Conservation (phyloP, 2,329 filamentous ascomycete genomes). For the Colletotrichum musicola region DNA sequence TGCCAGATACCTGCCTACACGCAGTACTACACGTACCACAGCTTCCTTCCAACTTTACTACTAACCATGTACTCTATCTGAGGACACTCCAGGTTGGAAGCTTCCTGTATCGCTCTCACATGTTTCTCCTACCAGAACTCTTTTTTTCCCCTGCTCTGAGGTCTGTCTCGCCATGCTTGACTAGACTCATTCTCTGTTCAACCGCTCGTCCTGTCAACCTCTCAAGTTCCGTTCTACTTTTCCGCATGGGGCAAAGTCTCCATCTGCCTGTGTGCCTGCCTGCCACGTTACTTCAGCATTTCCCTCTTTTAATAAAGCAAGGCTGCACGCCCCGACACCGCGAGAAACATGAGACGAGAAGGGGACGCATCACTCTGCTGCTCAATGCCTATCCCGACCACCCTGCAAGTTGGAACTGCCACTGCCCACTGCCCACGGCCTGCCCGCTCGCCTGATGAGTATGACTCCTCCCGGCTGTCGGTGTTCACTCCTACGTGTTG, state of each 20-base stretch:
- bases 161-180: not conserved
- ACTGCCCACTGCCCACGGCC: no score
- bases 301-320: conserved; percentile 34
- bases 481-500: conserved; percentile 8
- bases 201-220: conserved; percentile 30
- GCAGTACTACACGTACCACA: not conserved
- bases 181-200: conserved; percentile 1
- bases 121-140: no score
- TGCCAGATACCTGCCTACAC: not conserved
- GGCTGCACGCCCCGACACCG: conserved; percentile 34
- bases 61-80: not conserved
- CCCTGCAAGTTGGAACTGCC: conserved; percentile 4
- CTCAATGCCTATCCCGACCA: conserved; percentile 32
- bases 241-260: conserved; percentile 36
- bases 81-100: not conserved
- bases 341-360: conserved; percentile 34
- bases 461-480: not conserved
- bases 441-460: not conserved
- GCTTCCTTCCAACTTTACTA: conserved; percentile 1
- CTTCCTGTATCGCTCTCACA: not conserved
- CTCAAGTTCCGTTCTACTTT: conserved; percentile 23
- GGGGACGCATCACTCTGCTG: conserved; percentile 24
- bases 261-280: conserved; percentile 12
- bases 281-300: conserved; percentile 37
- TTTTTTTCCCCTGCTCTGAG: not conserved